A percentile compares a stretch with the other conserved stretches of the same genome.
phyloP scores from a whole-genome alignment of 441 rosid species.

The Cnidoscolus chayamansa region DNA sequence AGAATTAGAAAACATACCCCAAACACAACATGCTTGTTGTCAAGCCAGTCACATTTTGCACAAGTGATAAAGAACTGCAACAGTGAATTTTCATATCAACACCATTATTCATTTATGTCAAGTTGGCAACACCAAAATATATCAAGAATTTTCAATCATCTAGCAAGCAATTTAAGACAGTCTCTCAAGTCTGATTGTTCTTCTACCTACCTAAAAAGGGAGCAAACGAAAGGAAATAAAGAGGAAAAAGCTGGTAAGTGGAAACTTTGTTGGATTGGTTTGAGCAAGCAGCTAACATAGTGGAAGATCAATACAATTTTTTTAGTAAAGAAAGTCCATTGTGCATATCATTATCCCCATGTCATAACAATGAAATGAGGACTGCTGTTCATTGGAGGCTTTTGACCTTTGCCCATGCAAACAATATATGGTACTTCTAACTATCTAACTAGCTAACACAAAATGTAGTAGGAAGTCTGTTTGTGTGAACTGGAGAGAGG shows the following conservation, averaged over 20 bases:
- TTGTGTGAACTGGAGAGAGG: neutral
- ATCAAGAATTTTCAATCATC: neutral
- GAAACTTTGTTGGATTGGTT: neutral
- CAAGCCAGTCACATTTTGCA: conserved; percentile 98
- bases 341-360: neutral
- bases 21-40: conserved; percentile 89
- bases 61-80: conserved; percentile 94
- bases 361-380: neutral
- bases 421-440: neutral
- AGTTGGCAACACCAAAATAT: neutral
- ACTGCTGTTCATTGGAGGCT: neutral
- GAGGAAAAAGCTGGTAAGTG: neutral
- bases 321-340: neutral
- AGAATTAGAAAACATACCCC: conserved; percentile 55
- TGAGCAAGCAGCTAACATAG: neutral
- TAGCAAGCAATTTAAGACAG: neutral
- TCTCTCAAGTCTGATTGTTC: neutral
- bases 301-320: neutral
- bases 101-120: neutral
- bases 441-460: neutral
- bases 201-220: neutral
- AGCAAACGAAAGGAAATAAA: neutral
- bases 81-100: conserved; percentile 12
- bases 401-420: neutral
- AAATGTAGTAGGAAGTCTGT: neutral